Percentiles rank a stretch among this genome's conserved stretches.
Evolutionary conservation across 2,329 filamentous ascomycete genomes (phyloP).

Genomic region (Aureobasidium musti): DNA sequence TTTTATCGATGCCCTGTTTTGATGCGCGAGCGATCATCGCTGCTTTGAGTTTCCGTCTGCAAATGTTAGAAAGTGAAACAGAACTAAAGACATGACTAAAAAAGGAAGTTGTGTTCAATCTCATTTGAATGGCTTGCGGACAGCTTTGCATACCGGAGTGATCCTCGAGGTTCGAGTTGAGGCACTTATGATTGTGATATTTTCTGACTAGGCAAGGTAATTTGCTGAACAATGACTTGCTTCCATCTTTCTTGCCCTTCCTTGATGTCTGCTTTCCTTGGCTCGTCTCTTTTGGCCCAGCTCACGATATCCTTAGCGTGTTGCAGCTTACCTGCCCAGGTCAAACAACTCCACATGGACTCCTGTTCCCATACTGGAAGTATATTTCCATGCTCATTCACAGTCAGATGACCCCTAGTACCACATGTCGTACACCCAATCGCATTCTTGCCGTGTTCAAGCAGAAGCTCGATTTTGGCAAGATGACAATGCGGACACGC

Average conservation of each 20-base stretch:
- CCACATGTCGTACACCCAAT: conserved; percentile 30
- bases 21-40: not conserved
- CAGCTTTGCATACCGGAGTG: no score
- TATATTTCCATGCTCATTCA: conserved; percentile 10
- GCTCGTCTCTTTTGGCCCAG: conserved; percentile 6
- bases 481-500: conserved; percentile 31
- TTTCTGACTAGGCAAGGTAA: not conserved
- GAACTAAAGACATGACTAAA: not conserved
- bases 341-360: conserved; percentile 19
- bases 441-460: conserved; percentile 16
- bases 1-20: not conserved
- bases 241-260: conserved; percentile 13
- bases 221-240: not conserved
- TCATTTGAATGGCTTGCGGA: no score
- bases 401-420: conserved; percentile 19
- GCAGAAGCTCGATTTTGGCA: conserved; percentile 24
- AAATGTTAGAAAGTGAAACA: no score
- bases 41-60: no score
- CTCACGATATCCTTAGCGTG: conserved; percentile 9
- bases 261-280: not conserved
- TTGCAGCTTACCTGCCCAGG: conserved; percentile 11
- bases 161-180: no score
- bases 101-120: no score
- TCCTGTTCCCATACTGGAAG: conserved; percentile 28
- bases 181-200: not conserved